These are phyloP conservation scores for Penicillium frequentans DNA, from an alignment of 2,329 filamentous ascomycete species.

Conservation along the genomic window DNA sequence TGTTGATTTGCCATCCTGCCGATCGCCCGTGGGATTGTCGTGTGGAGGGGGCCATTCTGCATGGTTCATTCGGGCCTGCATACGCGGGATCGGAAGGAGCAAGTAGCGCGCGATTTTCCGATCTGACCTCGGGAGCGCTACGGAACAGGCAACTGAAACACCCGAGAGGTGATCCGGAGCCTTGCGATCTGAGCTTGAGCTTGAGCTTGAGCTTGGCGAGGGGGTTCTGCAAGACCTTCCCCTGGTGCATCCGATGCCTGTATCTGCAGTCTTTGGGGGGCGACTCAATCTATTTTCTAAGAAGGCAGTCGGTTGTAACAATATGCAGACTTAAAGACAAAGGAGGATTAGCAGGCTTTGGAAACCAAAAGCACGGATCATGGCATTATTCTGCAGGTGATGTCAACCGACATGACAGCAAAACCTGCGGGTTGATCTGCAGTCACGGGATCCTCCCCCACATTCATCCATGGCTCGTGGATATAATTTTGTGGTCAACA, in stretches of 20 bases:
- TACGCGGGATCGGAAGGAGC: background rate
- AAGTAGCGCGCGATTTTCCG: background rate
- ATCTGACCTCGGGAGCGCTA: background rate
- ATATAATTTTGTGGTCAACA: background rate
- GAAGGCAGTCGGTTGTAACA: background rate
- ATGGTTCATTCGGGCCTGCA: constrained; percentile 11
- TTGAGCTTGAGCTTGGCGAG: background rate
- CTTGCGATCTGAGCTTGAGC: background rate
- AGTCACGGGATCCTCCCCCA: constrained; percentile 17
- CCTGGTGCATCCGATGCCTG: background rate
- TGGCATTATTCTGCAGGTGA: constrained; percentile 7
- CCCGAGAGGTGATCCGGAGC: background rate
- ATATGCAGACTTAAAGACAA: background rate
- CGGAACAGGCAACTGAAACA: background rate
- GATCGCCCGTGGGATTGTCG: background rate
- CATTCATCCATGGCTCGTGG: background rate
- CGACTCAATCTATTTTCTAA: background rate
- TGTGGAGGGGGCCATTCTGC: constrained; percentile 15
- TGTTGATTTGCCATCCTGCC: constrained; percentile 3
- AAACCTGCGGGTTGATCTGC: constrained; percentile 1
- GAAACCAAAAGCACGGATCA: background rate
- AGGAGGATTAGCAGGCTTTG: background rate
- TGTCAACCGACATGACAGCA: constrained; percentile 9
- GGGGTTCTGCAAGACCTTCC: background rate
- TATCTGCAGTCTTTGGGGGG: background rate